Base-by-base conservation (phyloP, 2,329 filamentous ascomycete species). In the Fusarium sp. region DNA sequence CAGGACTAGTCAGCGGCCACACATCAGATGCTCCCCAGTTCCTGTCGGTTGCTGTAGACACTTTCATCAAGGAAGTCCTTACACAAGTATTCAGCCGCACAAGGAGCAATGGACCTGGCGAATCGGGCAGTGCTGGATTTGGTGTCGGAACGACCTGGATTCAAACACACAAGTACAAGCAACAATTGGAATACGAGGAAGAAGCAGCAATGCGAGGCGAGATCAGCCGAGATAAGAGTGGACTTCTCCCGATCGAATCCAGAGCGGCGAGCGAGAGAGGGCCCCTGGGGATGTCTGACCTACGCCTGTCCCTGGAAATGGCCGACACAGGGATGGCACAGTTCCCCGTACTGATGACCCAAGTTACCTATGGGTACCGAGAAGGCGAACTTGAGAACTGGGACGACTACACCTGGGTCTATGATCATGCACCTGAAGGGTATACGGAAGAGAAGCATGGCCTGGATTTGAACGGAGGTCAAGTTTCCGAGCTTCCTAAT, bases 201-300 rank as follows among this genome's bases (percentile, higher is more conserved):
- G 87, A 91, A 43, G 87, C 89, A 1, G 89, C 88, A 26, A 86
- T 89, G 40, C 85, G 89, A n/a, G 94, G 94, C 6, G 92, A 94
- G 72, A 78, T 97, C 2, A 83, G 87, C 19, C 87, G 93, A 70
- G 92, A 94, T 61, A 91, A 92, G 62, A 91, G 88, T 47, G 94
- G 94, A 2, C 80, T 97, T 28, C 81, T 98, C 7, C 95, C 94
- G 0, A 83, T 94, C 36, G 94, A 98, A 79, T 88, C 92, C 5
- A 94, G 92, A 76, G 91, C 91, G 54, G 90, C 92, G 17, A 88
- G 88, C 57, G 89, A 91, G 72, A 85, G 94, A 39, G 87, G 89
- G 7, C 89, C 92, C 1, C 80, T 98, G 2, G 90, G 90, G 15
- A 91, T 95, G 81, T 89, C 90, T 19, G 95, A 98, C 77, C 80